Conservation (phyloP, 805 yeast species). For the Yamadazyma paraphyllophila region DNA sequence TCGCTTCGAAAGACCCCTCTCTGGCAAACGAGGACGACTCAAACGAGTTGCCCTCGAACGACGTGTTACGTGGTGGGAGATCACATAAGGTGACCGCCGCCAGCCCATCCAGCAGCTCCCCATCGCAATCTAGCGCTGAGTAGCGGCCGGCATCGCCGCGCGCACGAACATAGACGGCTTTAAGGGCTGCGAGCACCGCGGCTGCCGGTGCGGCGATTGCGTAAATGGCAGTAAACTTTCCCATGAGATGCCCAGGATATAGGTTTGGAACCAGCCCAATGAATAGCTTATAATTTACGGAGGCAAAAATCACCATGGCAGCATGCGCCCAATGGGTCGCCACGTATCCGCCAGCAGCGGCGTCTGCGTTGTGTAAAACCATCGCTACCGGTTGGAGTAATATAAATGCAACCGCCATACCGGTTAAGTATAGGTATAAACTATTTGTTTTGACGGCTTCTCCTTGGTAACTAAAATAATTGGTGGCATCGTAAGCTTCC, state of each 20-base stretch:
- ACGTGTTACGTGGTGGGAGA: constrained; percentile 13
- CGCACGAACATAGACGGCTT: constrained; percentile 13
- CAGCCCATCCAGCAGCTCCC: not conserved
- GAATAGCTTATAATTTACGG: constrained; percentile 56
- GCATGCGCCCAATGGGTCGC: constrained; percentile 55
- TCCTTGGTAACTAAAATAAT: constrained; percentile 57
- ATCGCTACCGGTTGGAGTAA: constrained; percentile 67
- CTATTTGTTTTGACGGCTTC: constrained; percentile 45
- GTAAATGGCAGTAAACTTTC: constrained; percentile 61
- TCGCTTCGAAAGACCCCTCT: constrained; percentile 2
- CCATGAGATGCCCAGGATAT: constrained; percentile 77
- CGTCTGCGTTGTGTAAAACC: constrained; percentile 56
- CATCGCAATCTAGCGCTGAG: not conserved
- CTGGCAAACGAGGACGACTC: not conserved
- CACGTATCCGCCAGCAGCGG: not conserved
- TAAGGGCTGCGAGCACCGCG: constrained; percentile 10
- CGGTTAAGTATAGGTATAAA: constrained; percentile 52
- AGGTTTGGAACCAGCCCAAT: constrained; percentile 56
- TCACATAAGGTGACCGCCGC: constrained; percentile 23
- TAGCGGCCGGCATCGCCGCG: not conserved
- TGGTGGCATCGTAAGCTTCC: constrained; percentile 75
- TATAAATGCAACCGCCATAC: constrained; percentile 39
- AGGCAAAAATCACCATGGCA: constrained; percentile 44
- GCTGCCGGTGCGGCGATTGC: constrained; percentile 54
- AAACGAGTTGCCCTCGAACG: constrained; percentile 23